Percentiles rank a stretch among this genome's conserved stretches.
These are phyloP conservation scores for Pouteria glomerata DNA, from an alignment of 148 eudicot species.

Conservation along the genomic window DNA sequence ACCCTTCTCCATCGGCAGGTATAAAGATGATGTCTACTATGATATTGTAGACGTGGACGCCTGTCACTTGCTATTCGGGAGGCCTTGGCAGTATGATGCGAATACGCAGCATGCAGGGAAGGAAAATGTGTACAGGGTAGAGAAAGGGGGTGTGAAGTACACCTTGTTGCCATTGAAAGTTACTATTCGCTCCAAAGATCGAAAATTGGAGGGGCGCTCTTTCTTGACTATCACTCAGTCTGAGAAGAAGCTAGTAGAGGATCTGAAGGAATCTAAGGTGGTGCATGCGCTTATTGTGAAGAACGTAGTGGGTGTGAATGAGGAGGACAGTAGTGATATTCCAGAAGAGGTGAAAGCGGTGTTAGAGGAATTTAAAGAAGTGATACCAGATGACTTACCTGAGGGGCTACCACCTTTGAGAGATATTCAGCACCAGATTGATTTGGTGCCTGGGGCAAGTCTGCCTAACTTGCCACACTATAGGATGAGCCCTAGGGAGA, in stretches of 20 bases:
- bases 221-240: neutral
- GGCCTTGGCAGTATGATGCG: too few species aligned
- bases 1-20: too few species aligned
- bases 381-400: neutral
- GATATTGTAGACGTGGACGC: too few species aligned
- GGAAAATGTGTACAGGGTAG: neutral
- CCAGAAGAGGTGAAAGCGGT: neutral
- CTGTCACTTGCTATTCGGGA: too few species aligned
- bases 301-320: neutral
- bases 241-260: neutral
- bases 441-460: neutral
- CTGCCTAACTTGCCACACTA: neutral
- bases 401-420: neutral
- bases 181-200: neutral
- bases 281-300: neutral
- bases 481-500: neutral
- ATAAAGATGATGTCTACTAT: too few species aligned
- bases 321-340: neutral
- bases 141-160: neutral
- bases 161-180: neutral
- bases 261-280: neutral
- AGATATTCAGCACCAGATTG: neutral
- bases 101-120: too few species aligned
- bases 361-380: neutral
- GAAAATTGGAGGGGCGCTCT: neutral